Evolutionary conservation across 805 yeast species (phyloP), one percentile per base, ranked within the genome.

Genomic region (Myxozyma udenii): DNA sequence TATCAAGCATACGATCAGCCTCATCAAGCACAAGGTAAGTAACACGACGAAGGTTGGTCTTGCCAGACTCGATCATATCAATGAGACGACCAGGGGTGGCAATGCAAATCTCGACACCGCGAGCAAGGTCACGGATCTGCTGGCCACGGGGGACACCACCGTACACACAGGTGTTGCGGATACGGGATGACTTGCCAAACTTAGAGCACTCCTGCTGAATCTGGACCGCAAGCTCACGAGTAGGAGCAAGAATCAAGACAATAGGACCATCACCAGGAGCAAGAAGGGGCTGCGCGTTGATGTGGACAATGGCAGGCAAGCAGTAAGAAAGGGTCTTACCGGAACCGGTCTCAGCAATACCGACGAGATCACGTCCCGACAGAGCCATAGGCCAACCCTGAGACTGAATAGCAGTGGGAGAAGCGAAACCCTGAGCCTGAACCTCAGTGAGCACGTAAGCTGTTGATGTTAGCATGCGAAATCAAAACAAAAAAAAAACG

Each of bases 311-410:
- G 61, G 93, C 85, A 61, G 98, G 98, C 68, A 93, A 78, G 78
- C 96, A 88, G 78, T 91, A 93, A 38, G 97, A 87, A 65, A 93
- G 78, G 58, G 98, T 93, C 78, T 93, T 93, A 79, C 98, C 98
- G 50, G 97, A 90, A 74, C 98, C 98, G 62, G 98, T 93, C 63
- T 96, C 85, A 51, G 98, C 98, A 71, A 93, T 85, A 79, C 98
- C 98, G 73, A 93, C 87, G 91, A 93, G 85, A 71, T 93, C 98
- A 76, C 98, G 87, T 77, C 98, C 98, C 64, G 91, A 83, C 53
- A 90, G 78, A 67, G 98, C 98, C 98, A 93, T 93, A 60, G 98
- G 98, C 98, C 98, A 93, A 77, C 98, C 98, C 77, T 93, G 98
- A 73, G 96, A 88, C 77, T 93, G 98, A 67, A 93, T 93, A 61